Evolutionary conservation across 192 early-diverging fungal genomes (phyloP).

Genomic region (Coemansia sp.): DNA sequence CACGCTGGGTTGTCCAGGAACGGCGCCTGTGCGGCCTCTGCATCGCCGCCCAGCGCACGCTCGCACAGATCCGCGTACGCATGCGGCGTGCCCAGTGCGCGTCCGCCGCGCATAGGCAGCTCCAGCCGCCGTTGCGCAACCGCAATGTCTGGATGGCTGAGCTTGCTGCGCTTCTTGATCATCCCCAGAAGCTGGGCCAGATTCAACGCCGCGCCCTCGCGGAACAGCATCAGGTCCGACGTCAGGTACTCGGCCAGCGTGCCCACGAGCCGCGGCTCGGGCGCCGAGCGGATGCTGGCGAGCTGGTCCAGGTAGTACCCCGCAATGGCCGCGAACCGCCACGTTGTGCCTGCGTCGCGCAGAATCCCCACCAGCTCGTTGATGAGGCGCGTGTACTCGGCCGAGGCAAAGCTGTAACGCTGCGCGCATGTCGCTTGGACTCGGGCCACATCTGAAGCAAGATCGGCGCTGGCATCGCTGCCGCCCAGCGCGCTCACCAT

Average conservation of each 20-base stretch:
- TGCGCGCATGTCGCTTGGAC: slow-evolving; percentile 5
- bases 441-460: slow-evolving; percentile 2
- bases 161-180: slow-evolving; percentile 64
- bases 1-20: slow-evolving; percentile 54
- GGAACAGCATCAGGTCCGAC: slow-evolving; percentile 71
- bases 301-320: slow-evolving; percentile 77
- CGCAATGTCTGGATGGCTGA: slow-evolving; percentile 2
- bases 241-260: slow-evolving; percentile 62
- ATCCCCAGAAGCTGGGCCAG: slow-evolving; percentile 62
- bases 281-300: slow-evolving; percentile 59
- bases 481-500: slow-evolving; percentile 1
- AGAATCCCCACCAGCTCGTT: slow-evolving; percentile 60
- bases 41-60: slow-evolving; percentile 32
- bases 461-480: not conserved
- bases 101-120: not conserved
- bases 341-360: slow-evolving; percentile 64
- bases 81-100: not conserved
- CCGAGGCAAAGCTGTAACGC: slow-evolving; percentile 11
- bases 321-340: slow-evolving; percentile 81
- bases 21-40: slow-evolving; percentile 1
- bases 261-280: slow-evolving; percentile 55
- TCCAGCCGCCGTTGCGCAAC: slow-evolving; percentile 1
- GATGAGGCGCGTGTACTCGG: slow-evolving; percentile 24
- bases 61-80: slow-evolving; percentile 30
- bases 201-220: slow-evolving; percentile 63